Base-by-base conservation (phyloP, 2,329 filamentous ascomycete species). In the Sphaerulina musiva region DNA sequence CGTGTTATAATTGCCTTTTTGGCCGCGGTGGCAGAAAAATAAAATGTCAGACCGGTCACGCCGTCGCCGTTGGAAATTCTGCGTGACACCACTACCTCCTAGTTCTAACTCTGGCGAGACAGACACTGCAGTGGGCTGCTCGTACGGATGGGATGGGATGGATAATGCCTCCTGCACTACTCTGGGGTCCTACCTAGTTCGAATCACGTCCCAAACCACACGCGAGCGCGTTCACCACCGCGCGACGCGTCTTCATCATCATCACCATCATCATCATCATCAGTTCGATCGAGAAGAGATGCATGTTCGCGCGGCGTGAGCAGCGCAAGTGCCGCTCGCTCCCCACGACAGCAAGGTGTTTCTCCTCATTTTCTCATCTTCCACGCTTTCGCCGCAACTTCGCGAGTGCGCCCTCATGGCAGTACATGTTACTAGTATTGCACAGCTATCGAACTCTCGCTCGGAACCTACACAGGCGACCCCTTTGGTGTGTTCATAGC, bases 311-410 rank as follows among this genome's bases (percentile, higher is more conserved):
- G 38, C 48, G 29, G 48, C 45, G 40, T 41, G 48, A 9, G 48
- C 48, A 45, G 48, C 45, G 17, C 48, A 38, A 51, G 39, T 46
- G 41, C 48, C 42, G 41, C 23, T 39, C 6, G 14, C 20, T 4
- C 20, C 41, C 31, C 17, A 39, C 14, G 32, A 51, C 14, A 6
- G 34, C 48, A 23, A 44, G 48, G 48, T 38, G 29, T 14, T 44
- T 29, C 42, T 51, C 39, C 41, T 41, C 32, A 39, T 31, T 31
- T 32, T 23, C 40, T 31, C 48, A 26, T 23, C 48, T 20, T 34
- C 48, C 48, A 50, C 29, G 48, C 48, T 51, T 51, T 40, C 48
- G 48, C 48, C 48, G 34, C 48, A 45, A 51, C 48, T 51, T 51
- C 48, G 48, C 42, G 20, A 26, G 34, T 45, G 23, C 29, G 39